A percentile compares a stretch with the other conserved stretches of the same genome.
Conservation (phyloP, 2,329 filamentous ascomycete species). For the Boeremia exigua region DNA sequence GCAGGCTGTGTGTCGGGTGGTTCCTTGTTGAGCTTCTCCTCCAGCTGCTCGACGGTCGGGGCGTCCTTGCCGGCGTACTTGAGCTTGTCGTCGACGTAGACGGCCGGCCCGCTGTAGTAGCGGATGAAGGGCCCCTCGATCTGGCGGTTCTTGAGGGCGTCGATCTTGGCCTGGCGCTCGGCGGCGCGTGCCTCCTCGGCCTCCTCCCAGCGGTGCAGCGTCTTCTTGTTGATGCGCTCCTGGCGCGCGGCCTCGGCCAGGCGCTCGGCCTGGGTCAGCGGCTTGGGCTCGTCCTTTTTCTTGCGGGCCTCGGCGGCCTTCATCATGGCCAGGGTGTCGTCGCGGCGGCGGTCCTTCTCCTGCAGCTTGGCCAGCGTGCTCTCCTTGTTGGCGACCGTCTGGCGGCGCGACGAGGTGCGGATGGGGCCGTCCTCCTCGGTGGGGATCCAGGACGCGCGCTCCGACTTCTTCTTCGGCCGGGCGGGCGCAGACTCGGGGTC, state of each 20-base stretch:
- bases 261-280: conserved; percentile 86
- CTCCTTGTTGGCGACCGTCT: conserved; percentile 67
- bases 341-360: conserved; percentile 71
- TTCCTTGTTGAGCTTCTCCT: conserved; percentile 47
- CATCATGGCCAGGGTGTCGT: conserved; percentile 72
- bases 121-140: conserved; percentile 88
- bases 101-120: conserved; percentile 90
- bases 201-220: conserved; percentile 90
- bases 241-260: conserved; percentile 81
- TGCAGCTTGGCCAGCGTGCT: conserved; percentile 71
- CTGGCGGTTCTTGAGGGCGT: conserved; percentile 84
- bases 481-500: conserved; percentile 54
- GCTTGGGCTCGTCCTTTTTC: conserved; percentile 76
- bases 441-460: conserved; percentile 73
- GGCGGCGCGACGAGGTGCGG: conserved; percentile 66
- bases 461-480: conserved; percentile 70
- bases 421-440: conserved; percentile 66
- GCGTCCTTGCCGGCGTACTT: conserved; percentile 66
- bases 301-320: conserved; percentile 67
- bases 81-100: conserved; percentile 78
- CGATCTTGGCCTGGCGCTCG: conserved; percentile 80
- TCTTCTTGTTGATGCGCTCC: conserved; percentile 87
- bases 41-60: conserved; percentile 44
- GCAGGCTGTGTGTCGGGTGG: conserved; percentile 10
- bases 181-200: conserved; percentile 88